Conservation (phyloP, 139 green algal species). For the Chlamydomonas sphaeroides region DNA sequence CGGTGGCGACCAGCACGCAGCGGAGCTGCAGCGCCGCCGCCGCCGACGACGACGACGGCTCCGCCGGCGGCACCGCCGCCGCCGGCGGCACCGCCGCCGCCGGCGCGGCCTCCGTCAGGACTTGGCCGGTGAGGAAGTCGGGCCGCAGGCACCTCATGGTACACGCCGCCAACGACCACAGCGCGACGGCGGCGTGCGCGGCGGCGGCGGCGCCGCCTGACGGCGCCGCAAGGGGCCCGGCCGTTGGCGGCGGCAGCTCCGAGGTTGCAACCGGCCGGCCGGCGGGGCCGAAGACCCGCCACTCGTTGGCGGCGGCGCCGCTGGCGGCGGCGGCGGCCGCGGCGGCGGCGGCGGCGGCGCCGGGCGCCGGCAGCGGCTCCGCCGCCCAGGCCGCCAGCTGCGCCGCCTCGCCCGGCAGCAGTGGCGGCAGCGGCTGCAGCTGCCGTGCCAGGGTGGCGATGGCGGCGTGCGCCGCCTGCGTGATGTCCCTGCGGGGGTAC, state of each 20-base stretch:
- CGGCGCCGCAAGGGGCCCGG: background rate
- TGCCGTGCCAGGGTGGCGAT: conserved; percentile 9
- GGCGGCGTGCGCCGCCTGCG: conserved; percentile 16
- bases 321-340: background rate
- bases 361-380: background rate
- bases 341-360: background rate
- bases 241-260: background rate
- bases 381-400: conserved; percentile 31
- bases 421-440: conserved; percentile 27
- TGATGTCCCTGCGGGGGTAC: conserved; percentile 13
- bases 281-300: background rate
- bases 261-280: conserved; percentile 11
- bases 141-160: conserved; percentile 14
- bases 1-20: conserved; percentile 19
- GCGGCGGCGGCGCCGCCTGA: background rate
- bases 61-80: background rate
- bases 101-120: background rate
- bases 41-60: background rate
- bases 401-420: conserved; percentile 25
- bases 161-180: conserved; percentile 25
- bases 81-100: background rate
- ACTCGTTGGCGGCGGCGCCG: conserved; percentile 4
- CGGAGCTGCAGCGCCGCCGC: conserved; percentile 29
- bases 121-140: conserved; percentile 23
- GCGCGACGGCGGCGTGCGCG: background rate